A percentile compares a stretch with the other conserved stretches of the same genome.
These are phyloP conservation scores for Elsinoe perseae DNA, from an alignment of 2,329 filamentous ascomycete species.

Conservation along the genomic window DNA sequence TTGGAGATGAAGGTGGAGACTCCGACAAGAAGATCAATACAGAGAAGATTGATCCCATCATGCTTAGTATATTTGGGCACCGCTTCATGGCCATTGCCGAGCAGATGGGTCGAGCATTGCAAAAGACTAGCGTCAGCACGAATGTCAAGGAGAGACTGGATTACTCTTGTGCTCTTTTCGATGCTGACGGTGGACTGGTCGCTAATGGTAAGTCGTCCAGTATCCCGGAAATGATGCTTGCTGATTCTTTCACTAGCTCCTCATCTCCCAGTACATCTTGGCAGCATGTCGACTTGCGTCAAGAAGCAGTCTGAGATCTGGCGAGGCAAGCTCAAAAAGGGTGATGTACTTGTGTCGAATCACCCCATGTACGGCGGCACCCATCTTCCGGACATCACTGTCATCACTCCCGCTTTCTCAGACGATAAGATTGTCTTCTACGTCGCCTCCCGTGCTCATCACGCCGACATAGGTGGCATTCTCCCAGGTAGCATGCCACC, in stretches of 20 bases:
- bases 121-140: slow-evolving; percentile 72
- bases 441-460: slow-evolving; percentile 70
- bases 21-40: slow-evolving; percentile 43
- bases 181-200: slow-evolving; percentile 65
- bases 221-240: background rate
- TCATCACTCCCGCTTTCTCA: slow-evolving; percentile 71
- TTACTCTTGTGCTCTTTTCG: slow-evolving; percentile 76
- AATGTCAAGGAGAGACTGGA: slow-evolving; percentile 78
- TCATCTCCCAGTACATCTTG: slow-evolving; percentile 72
- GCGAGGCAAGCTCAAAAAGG: slow-evolving; percentile 67
- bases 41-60: slow-evolving; percentile 62
- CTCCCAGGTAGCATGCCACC: slow-evolving; percentile 77
- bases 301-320: slow-evolving; percentile 71
- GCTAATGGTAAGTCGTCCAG: slow-evolving; percentile 47
- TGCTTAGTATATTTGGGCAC: slow-evolving; percentile 71
- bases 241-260: slow-evolving; percentile 40
- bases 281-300: slow-evolving; percentile 80
- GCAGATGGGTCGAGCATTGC: slow-evolving; percentile 71
- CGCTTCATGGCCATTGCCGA: slow-evolving; percentile 81
- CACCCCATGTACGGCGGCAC: slow-evolving; percentile 80
- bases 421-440: slow-evolving; percentile 73
- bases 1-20: slow-evolving; percentile 49
- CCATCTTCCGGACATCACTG: slow-evolving; percentile 74
- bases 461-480: slow-evolving; percentile 79
- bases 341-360: slow-evolving; percentile 76